Evolutionary conservation across 106 monocot species (phyloP), one percentile per base, ranked within the genome.

Genomic region (Platanthera zijinensis): DNA sequence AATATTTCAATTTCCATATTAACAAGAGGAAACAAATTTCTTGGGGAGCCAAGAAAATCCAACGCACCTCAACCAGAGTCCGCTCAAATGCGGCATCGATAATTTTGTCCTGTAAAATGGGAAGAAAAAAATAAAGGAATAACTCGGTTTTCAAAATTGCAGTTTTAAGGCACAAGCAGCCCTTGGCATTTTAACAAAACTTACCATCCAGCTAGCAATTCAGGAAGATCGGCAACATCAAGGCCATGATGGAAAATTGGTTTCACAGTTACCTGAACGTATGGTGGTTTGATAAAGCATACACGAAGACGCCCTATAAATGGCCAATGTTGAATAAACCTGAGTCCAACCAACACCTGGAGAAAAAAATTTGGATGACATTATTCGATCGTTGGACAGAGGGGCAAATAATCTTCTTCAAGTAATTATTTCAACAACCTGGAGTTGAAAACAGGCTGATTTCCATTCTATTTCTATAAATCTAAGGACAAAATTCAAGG

Each of bases 171-270:
- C 10, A 52, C 17, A 32, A 32, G 6, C 32, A 53, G 15, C 32
- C n/a, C 17, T 59, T 22, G 39, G 7, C 53, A 74, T 74, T 74
- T 12, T 54, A 47, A 73, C 51, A 57, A 80, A 76, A 21, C 79
- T 85, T 85, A 96, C 96, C 48, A 96, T 87, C 92, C 92, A 96
- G 76, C 90, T 86, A 71, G 92, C 89, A 82, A 96, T 96, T 76
- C 90, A 17, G 96, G 96, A 81, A 96, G 71, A 86, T 92, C 92
- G n/a, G 96, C 81, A 54, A 96, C 96, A 86, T 96, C 96, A 50
- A 96, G 22, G 7, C 96, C 96, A 84, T 89, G 86, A 75, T 71
- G 82, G 74, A 93, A 84, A 52, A 96, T 86, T 32, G 96, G 96
- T 83, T 96, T 96, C n/a, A 88, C 89, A 10, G 85, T 87, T 88